phyloP scores from a whole-genome alignment of 2,329 filamentous ascomycete genomes.

The Aspergillus ochraceus region DNA sequence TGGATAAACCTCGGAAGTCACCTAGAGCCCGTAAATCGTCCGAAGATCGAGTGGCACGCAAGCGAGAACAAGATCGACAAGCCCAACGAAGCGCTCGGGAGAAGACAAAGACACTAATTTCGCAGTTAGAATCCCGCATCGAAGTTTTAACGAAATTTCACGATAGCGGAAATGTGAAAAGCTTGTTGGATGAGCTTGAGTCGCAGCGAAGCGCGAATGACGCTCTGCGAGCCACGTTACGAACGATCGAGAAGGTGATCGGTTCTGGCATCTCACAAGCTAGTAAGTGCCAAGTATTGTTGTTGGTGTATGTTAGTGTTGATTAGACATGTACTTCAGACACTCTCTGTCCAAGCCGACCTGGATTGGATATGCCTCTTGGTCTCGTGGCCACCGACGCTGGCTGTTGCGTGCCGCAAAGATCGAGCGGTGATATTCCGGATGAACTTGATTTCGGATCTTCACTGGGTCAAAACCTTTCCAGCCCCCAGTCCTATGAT shows the following conservation, averaged over 20 bases:
- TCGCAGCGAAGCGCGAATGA: conserved; percentile 11
- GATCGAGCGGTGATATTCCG: too few species aligned
- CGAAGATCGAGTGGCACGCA: conserved; percentile 11
- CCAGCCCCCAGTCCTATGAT: too few species aligned
- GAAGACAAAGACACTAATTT: conserved; percentile 12
- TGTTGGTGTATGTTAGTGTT: neutral
- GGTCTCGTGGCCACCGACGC: neutral
- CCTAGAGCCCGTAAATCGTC: conserved; percentile 6
- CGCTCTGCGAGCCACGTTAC: conserved; percentile 3
- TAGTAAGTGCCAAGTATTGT: conserved; percentile 1
- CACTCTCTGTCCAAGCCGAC: neutral
- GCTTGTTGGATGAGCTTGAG: conserved; percentile 11
- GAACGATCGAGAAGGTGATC: conserved; percentile 10
- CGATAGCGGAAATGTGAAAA: conserved; percentile 8
- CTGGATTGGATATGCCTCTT: neutral
- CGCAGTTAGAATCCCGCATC: conserved; percentile 11
- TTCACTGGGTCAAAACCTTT: too few species aligned
- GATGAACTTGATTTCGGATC: too few species aligned
- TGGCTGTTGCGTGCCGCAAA: too few species aligned
- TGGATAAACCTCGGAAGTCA: conserved; percentile 7
- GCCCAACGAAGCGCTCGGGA: conserved; percentile 14
- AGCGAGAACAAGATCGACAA: conserved; percentile 15
- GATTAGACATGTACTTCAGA: neutral
- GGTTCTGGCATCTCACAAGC: conserved; percentile 1
- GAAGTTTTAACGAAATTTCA: conserved; percentile 11